phyloP scores from a whole-genome alignment of 306 rosid genomes.

The Begonia loranthoides region DNA sequence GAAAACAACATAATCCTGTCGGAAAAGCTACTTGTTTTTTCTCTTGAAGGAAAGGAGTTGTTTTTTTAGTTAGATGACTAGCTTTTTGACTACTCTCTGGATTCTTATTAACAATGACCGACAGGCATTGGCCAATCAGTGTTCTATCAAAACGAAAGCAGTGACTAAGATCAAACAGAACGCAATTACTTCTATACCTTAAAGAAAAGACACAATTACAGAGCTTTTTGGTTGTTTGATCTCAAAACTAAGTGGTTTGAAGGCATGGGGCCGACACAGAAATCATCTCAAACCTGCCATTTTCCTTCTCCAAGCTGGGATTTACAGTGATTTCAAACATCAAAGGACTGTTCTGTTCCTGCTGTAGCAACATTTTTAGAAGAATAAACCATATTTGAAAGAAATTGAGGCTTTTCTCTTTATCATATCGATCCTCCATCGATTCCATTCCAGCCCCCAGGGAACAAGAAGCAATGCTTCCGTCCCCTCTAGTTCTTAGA shows the following conservation, averaged over 20 bases:
- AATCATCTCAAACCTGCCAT: conserved; percentile 67
- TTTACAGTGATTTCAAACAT: conserved; percentile 45
- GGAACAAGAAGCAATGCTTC: conserved; percentile 16
- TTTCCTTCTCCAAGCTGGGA: conserved; percentile 30
- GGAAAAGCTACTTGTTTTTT: too few species aligned
- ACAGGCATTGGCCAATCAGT: too few species aligned
- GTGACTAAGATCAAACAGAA: too few species aligned
- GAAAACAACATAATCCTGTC: too few species aligned
- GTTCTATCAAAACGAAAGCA: too few species aligned
- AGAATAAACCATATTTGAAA: conserved; percentile 51
- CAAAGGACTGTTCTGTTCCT: conserved; percentile 54
- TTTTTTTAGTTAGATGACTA: too few species aligned
- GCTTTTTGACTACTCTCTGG: too few species aligned
- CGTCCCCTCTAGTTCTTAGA: conserved; percentile 13
- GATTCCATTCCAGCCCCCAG: conserved; percentile 7
- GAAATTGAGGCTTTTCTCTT: conserved; percentile 16
- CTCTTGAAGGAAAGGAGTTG: too few species aligned
- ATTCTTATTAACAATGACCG: too few species aligned
- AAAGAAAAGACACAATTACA: too few species aligned
- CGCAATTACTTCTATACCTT: too few species aligned
- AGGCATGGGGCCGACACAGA: conserved; percentile 44
- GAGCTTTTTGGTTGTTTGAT: neutral
- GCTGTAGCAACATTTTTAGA: conserved; percentile 47
- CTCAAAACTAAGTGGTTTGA: conserved; percentile 13
- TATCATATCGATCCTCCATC: conserved; percentile 13